These are phyloP conservation scores for Pseudogymnoascus sp. DNA, from an alignment of 2,329 filamentous ascomycete species.

Conservation along the genomic window DNA sequence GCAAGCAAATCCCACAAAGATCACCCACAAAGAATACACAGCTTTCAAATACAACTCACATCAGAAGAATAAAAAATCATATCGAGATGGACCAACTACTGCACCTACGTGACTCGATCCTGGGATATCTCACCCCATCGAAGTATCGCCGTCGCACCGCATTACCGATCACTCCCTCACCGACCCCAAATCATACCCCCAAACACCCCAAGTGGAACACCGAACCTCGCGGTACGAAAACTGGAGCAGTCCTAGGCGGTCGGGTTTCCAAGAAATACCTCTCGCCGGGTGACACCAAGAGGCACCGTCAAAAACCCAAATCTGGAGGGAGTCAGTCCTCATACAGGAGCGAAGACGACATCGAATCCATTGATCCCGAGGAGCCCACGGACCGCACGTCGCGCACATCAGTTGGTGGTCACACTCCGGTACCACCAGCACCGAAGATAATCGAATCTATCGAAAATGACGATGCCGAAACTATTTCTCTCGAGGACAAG, in stretches of 20 bases:
- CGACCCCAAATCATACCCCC: constrained; percentile 11
- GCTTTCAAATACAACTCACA: neutral
- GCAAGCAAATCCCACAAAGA: neutral
- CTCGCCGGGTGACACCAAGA: constrained; percentile 15
- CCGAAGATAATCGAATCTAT: constrained; percentile 9
- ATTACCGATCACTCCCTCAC: neutral
- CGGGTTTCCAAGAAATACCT: constrained; percentile 15
- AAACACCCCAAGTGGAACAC: neutral
- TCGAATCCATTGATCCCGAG: neutral
- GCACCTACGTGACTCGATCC: constrained; percentile 22
- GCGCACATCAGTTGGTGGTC: constrained; percentile 10
- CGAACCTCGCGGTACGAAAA: constrained; percentile 8
- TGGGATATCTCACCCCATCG: constrained; percentile 22
- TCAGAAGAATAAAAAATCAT: neutral
- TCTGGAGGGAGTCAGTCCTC: neutral
- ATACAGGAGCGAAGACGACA: constrained; percentile 10
- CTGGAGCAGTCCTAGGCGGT: constrained; percentile 10
- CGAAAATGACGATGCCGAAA: constrained; percentile 1
- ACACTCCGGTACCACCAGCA: neutral
- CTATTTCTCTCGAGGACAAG: constrained; percentile 15
- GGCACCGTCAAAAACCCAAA: constrained; percentile 3
- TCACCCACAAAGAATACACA: neutral
- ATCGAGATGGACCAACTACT: constrained; percentile 16
- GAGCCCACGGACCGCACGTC: neutral
- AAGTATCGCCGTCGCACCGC: constrained; percentile 25